Conservation (phyloP, 352 stramenopile species). For the Pythium plurisporium region DNA sequence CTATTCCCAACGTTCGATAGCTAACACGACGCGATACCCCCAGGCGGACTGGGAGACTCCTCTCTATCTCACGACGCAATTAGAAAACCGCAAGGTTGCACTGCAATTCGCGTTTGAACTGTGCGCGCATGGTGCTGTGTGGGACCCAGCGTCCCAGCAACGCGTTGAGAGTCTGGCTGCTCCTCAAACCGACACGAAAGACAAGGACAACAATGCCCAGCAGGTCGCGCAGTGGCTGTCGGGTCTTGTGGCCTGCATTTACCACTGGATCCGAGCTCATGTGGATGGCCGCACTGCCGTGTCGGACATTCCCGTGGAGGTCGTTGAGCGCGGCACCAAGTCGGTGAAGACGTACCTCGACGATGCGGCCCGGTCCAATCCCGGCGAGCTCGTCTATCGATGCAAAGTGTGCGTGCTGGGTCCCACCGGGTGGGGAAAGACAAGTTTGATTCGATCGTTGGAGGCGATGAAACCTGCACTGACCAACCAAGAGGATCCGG, state of each 20-base stretch:
- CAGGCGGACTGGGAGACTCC: background rate
- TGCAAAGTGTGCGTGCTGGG: constrained; percentile 31
- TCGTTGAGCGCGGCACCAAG: constrained; percentile 14
- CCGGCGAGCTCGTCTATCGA: constrained; percentile 12
- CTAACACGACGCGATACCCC: background rate
- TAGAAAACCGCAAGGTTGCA: background rate
- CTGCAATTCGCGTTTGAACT: background rate
- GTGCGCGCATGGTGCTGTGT: background rate
- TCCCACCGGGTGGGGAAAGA: constrained; percentile 29
- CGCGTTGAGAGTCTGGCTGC: background rate
- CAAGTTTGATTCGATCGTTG: constrained; percentile 30
- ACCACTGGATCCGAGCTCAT: background rate
- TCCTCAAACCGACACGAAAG: background rate
- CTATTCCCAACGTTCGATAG: too few relatives aligned
- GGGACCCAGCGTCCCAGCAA: background rate
- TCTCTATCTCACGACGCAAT: background rate
- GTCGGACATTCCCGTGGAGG: constrained; percentile 9
- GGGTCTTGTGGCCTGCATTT: background rate
- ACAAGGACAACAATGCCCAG: background rate
- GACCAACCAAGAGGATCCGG: background rate
- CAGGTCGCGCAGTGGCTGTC: background rate
- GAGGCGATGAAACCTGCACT: constrained; percentile 7
- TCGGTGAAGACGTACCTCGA: constrained; percentile 15
- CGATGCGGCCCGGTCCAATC: background rate
- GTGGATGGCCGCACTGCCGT: background rate